Evolutionary conservation across 1,139 yeast genomes (phyloP).

Genomic region (Geotrichum histeridarum): DNA sequence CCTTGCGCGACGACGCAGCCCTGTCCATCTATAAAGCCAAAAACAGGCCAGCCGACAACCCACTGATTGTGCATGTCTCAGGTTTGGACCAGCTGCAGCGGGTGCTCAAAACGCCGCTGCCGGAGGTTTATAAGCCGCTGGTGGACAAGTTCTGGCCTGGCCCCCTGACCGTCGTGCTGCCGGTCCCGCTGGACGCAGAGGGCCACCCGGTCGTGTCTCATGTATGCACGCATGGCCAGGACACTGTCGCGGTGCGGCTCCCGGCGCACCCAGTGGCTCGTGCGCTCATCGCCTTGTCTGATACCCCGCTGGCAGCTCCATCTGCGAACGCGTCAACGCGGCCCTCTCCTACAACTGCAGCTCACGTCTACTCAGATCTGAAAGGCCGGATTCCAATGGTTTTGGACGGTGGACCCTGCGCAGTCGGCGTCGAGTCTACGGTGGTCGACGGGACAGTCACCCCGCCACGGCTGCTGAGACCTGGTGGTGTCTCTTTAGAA

Average conservation of each 20-base stretch:
- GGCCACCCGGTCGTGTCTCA: slow-evolving; percentile 53
- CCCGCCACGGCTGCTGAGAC: slow-evolving; percentile 87
- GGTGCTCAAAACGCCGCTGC: slow-evolving; percentile 53
- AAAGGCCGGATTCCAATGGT: slow-evolving; percentile 77
- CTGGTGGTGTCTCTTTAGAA: slow-evolving; percentile 88
- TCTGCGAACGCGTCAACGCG: slow-evolving; percentile 94
- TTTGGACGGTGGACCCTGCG: slow-evolving; percentile 83
- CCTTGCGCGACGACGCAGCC: slow-evolving; percentile 69
- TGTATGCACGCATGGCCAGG: slow-evolving; percentile 77
- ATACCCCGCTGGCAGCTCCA: slow-evolving; percentile 92
- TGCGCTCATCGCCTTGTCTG: slow-evolving; percentile 81
- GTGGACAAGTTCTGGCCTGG: slow-evolving; percentile 88
- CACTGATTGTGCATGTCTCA: slow-evolving; percentile 83
- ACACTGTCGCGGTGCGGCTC: slow-evolving; percentile 85
- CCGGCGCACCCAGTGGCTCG: slow-evolving; percentile 87
- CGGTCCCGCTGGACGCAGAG: slow-evolving; percentile 42
- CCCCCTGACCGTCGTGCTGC: slow-evolving; percentile 81
- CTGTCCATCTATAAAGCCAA: slow-evolving; percentile 75
- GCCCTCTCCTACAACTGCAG: slow-evolving; percentile 88
- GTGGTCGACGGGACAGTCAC: slow-evolving; percentile 80
- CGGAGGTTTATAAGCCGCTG: slow-evolving; percentile 58
- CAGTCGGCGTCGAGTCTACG: slow-evolving; percentile 91
- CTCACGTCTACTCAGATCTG: slow-evolving; percentile 76
- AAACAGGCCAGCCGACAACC: slow-evolving; percentile 92
- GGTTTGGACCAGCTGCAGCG: slow-evolving; percentile 66